Evolutionary conservation across 768 basidiomycete species (phyloP).

Genomic region (Gyrodon lividus): DNA sequence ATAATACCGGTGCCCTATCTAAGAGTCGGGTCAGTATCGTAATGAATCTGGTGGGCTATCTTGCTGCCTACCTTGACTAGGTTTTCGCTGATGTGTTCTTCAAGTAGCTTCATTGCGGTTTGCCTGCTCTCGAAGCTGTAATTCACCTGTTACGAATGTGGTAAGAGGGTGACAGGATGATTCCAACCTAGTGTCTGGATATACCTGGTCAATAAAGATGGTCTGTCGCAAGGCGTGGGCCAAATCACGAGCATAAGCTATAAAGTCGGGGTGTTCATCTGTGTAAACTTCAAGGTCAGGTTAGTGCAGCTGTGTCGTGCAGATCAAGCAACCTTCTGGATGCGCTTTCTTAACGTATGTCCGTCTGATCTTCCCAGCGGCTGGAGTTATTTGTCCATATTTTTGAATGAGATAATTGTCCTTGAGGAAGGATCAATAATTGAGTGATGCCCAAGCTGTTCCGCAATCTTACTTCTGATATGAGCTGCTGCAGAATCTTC

Average conservation of each 20-base stretch:
- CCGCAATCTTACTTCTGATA: slow-evolving; percentile 58
- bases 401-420: slow-evolving; percentile 70
- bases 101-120: slow-evolving; percentile 69
- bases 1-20: slow-evolving; percentile 84
- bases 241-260: slow-evolving; percentile 64
- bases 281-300: not conserved
- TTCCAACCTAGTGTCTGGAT: not conserved
- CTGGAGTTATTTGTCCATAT: slow-evolving; percentile 64
- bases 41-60: not conserved
- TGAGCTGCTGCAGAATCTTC: slow-evolving; percentile 65
- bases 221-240: slow-evolving; percentile 67
- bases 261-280: slow-evolving; percentile 80
- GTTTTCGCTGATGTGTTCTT: slow-evolving; percentile 90
- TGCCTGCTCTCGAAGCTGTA: slow-evolving; percentile 52
- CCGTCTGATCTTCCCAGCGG: slow-evolving; percentile 55
- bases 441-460: not conserved
- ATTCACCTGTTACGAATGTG: slow-evolving; percentile 38
- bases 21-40: not conserved
- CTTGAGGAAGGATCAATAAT: slow-evolving; percentile 36
- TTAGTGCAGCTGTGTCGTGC: not conserved
- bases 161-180: not conserved
- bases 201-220: slow-evolving; percentile 84
- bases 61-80: slow-evolving; percentile 70
- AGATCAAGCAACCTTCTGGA: slow-evolving; percentile 53
- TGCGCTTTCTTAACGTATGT: slow-evolving; percentile 59